Percentiles rank a stretch among this genome's conserved stretches.
phyloP scores from a whole-genome alignment of 2,329 filamentous ascomycete genomes.

The Alternaria tenuissima region DNA sequence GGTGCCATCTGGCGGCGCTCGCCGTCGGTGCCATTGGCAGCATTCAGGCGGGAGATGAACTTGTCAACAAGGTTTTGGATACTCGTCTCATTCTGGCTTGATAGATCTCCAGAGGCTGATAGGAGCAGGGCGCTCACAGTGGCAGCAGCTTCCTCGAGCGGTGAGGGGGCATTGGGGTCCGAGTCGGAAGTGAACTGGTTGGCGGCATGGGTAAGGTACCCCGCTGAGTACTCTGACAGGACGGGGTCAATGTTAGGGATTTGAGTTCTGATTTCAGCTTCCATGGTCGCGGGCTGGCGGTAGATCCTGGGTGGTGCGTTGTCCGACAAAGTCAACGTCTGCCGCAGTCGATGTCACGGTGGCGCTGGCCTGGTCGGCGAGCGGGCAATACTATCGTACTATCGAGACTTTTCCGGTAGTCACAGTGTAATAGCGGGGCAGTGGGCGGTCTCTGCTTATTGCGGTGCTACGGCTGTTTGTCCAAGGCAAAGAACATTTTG shows the following conservation, averaged over 20 bases:
- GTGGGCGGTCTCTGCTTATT: slow-evolving; percentile 29
- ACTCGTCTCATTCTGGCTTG: slow-evolving; percentile 73
- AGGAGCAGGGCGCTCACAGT: slow-evolving; percentile 87
- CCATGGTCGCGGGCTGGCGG: slow-evolving; percentile 66
- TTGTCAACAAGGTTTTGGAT: slow-evolving; percentile 87
- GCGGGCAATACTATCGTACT: slow-evolving; percentile 14
- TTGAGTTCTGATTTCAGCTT: slow-evolving; percentile 83
- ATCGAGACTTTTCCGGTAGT: slow-evolving; percentile 6
- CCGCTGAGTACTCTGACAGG: slow-evolving; percentile 90
- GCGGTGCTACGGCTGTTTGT: slow-evolving; percentile 32
- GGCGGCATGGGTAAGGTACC: slow-evolving; percentile 93
- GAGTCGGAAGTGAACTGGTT: slow-evolving; percentile 78
- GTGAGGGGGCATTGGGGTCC: slow-evolving; percentile 74
- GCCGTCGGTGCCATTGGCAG: slow-evolving; percentile 72
- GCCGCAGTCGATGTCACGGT: slow-evolving; percentile 23
- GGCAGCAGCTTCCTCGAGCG: slow-evolving; percentile 82
- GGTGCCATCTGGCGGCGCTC: slow-evolving; percentile 76
- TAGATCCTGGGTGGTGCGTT: slow-evolving; percentile 22
- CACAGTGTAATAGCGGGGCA: slow-evolving; percentile 27
- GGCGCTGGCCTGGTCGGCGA: slow-evolving; percentile 32
- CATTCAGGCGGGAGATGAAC: slow-evolving; percentile 84
- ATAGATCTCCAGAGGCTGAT: slow-evolving; percentile 88
- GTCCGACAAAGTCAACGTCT: slow-evolving; percentile 29
- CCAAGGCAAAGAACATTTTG: slow-evolving; percentile 29
- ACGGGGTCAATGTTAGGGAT: slow-evolving; percentile 89